Evolutionary conservation across 805 yeast species (phyloP).

Genomic region (Henningerozyma blattae): DNA sequence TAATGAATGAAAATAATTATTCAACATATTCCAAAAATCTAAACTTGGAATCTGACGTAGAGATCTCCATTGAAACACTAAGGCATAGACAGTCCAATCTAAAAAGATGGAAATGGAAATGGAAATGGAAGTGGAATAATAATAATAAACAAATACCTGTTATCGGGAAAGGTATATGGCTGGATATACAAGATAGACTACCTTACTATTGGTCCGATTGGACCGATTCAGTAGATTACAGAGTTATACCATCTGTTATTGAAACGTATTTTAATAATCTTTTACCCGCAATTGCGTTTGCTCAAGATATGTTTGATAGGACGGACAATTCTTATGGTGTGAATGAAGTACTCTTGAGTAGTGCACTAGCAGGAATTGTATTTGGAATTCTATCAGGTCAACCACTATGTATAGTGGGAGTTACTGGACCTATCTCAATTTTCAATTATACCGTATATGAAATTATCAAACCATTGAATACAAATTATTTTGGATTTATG

Average conservation of each 20-base stretch:
- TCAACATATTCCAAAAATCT: too few species aligned
- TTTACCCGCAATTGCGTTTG: constrained; percentile 89
- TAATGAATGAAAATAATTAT: too few species aligned
- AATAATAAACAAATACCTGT: constrained; percentile 14
- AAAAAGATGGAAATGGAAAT: too few species aligned
- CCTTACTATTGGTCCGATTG: constrained; percentile 74
- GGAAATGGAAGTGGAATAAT: too few species aligned
- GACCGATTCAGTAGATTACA: constrained; percentile 70
- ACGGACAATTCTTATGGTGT: constrained; percentile 83
- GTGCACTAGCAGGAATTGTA: constrained; percentile 80
- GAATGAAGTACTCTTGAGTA: constrained; percentile 73
- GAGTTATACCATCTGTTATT: constrained; percentile 77
- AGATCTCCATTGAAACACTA: too few species aligned
- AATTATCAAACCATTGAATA: constrained; percentile 23
- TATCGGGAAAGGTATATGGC: constrained; percentile 24
- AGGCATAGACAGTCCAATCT: too few species aligned
- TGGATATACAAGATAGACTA: constrained; percentile 26
- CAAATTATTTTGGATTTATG: constrained; percentile 79
- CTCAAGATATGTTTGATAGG: constrained; percentile 93
- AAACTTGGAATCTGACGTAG: too few species aligned
- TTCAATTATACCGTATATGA: constrained; percentile 74
- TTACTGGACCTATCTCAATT: constrained; percentile 89
- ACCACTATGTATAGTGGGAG: constrained; percentile 92
- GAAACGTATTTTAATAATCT: constrained; percentile 83
- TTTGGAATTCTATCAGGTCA: constrained; percentile 84